Conservation (phyloP, 164 flowering plant genomes). For the Umbellularia californica region DNA sequence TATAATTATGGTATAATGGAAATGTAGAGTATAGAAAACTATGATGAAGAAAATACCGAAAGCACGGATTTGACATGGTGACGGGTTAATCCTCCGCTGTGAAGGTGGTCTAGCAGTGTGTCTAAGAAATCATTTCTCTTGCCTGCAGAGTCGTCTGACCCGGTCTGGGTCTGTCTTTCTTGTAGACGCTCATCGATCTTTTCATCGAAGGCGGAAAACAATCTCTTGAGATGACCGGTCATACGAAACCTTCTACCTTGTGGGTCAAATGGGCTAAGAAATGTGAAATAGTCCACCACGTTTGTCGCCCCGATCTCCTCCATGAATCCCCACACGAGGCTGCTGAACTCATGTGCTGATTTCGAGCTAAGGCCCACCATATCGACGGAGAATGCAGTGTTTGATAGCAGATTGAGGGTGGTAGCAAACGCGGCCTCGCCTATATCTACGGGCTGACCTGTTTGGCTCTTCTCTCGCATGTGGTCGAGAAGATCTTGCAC, state of each 20-base stretch:
- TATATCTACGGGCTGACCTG: not conserved
- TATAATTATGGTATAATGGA: too few species aligned
- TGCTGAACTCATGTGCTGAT: slow-evolving; percentile 4
- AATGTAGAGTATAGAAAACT: too few species aligned
- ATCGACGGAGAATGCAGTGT: slow-evolving; percentile 7
- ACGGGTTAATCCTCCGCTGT: not conserved
- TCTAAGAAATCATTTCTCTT: slow-evolving; percentile 6
- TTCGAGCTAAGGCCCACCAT: slow-evolving; percentile 1
- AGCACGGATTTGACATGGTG: not conserved
- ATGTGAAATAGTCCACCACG: slow-evolving; percentile 7
- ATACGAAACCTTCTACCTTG: slow-evolving; percentile 3
- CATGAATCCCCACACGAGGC: slow-evolving; percentile 1
- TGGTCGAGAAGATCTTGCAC: not conserved
- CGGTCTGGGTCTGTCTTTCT: not conserved
- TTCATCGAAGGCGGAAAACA: not conserved
- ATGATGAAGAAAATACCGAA: not conserved
- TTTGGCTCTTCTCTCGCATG: not conserved
- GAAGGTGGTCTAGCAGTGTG: slow-evolving; percentile 2
- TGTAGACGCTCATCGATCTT: not conserved
- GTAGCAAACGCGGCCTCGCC: not conserved
- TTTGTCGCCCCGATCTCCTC: slow-evolving; percentile 1
- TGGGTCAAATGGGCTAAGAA: slow-evolving; percentile 2
- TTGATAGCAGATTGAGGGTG: slow-evolving; percentile 1
- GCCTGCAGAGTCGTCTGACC: not conserved
- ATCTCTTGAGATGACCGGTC: not conserved